A percentile compares a stretch with the other conserved stretches of the same genome.
These are phyloP conservation scores for Glutinoglossum americanum DNA, from an alignment of 495 filamentous ascomycete species.

Conservation along the genomic window DNA sequence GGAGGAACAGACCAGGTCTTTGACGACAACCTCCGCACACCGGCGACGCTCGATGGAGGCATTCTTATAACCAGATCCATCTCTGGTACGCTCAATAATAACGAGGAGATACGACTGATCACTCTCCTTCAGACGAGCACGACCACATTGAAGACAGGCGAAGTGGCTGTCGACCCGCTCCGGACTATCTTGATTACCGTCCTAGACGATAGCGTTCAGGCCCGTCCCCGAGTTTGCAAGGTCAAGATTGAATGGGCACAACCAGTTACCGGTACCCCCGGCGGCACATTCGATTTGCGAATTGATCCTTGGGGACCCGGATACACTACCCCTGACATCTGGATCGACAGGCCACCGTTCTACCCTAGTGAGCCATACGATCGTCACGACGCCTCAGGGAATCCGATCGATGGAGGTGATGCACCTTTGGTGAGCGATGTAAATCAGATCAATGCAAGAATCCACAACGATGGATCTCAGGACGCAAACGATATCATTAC, in stretches of 20 bases:
- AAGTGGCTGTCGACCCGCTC: neutral
- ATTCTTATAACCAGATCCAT: neutral
- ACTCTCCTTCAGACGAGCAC: neutral
- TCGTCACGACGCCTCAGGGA: too few species aligned
- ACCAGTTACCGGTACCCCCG: neutral
- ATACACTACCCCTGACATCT: neutral
- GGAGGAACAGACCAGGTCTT: neutral
- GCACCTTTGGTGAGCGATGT: neutral
- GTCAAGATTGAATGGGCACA: neutral
- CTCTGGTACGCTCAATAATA: neutral
- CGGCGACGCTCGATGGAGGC: neutral
- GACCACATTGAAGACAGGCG: neutral
- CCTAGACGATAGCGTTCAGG: neutral
- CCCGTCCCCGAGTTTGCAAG: neutral
- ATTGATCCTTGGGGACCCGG: neutral
- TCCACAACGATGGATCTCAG: neutral
- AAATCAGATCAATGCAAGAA: neutral
- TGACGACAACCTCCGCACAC: neutral
- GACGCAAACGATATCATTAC: neutral
- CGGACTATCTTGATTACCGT: neutral
- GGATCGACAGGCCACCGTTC: neutral
- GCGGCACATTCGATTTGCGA: neutral
- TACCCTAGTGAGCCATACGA: too few species aligned
- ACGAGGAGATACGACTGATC: neutral
- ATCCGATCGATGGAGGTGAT: neutral